These are phyloP conservation scores for Tanozyma kutaoensis DNA, from an alignment of 805 yeast species.

Conservation along the genomic window DNA sequence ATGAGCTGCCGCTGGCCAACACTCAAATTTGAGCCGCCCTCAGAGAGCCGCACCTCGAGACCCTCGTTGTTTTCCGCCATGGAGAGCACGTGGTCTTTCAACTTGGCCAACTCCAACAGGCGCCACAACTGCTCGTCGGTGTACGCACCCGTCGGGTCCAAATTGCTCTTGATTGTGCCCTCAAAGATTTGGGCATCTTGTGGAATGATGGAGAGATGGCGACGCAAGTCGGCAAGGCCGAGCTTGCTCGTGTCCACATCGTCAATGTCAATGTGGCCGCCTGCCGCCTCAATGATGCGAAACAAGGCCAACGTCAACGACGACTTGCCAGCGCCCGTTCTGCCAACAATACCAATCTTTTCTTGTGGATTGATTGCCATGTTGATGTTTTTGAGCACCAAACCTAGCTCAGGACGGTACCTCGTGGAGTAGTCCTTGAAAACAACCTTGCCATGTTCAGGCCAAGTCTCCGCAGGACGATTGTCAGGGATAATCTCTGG, in stretches of 20 bases:
- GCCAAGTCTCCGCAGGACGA: conserved; percentile 42
- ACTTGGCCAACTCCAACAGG: conserved; percentile 28
- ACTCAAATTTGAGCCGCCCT: conserved; percentile 36
- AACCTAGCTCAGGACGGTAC: conserved; percentile 31
- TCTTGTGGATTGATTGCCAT: conserved; percentile 23
- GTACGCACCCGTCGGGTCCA: conserved; percentile 25
- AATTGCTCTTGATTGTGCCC: conserved; percentile 26
- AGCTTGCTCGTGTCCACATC: conserved; percentile 17
- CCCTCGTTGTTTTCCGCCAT: conserved; percentile 20
- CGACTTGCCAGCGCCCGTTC: conserved; percentile 35
- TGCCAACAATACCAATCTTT: conserved; percentile 31
- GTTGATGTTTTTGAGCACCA: conserved; percentile 25
- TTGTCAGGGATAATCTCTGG: conserved; percentile 49
- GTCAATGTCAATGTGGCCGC: conserved; percentile 24
- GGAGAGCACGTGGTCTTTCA: conserved; percentile 24
- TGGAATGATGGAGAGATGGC: conserved; percentile 28
- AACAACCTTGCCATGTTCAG: conserved; percentile 20
- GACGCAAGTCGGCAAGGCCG: conserved; percentile 30
- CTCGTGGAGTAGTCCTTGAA: conserved; percentile 26
- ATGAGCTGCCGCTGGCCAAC: conserved; percentile 44
- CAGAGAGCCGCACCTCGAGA: conserved; percentile 22
- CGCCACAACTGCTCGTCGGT: conserved; percentile 27
- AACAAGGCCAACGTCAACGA: conserved; percentile 30
- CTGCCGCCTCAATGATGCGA: conserved; percentile 27
- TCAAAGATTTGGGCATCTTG: conserved; percentile 34